Percentiles rank a stretch among this genome's conserved stretches.
Conservation (phyloP, 257 asterid genomes). For the Capsicum rhomboideum region DNA sequence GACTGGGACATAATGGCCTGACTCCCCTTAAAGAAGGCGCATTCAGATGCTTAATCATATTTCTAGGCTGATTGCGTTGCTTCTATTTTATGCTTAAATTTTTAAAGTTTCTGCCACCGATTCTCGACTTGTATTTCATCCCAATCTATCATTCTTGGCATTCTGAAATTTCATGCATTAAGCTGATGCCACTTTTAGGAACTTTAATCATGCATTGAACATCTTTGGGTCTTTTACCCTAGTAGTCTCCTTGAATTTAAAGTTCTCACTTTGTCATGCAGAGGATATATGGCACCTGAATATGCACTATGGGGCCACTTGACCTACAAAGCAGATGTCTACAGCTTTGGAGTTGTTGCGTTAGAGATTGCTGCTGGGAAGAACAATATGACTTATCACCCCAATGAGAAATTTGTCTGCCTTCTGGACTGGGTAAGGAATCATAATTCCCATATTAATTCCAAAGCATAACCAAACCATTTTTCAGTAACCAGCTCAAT, state of each 20-base stretch:
- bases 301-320: slow-evolving; percentile 65
- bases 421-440: slow-evolving; percentile 59
- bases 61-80: neutral
- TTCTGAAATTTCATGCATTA: neutral
- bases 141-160: neutral
- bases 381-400: slow-evolving; percentile 42
- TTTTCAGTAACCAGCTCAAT: too few species aligned
- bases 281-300: slow-evolving; percentile 70
- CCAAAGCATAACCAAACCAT: too few species aligned
- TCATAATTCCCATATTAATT: neutral
- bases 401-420: slow-evolving; percentile 36
- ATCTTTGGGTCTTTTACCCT: neutral
- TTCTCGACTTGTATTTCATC: neutral
- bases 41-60: neutral
- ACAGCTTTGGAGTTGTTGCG: slow-evolving; percentile 57
- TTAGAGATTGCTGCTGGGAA: slow-evolving; percentile 52
- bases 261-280: neutral
- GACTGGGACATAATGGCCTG: neutral
- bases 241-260: neutral
- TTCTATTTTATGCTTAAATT: neutral
- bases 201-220: neutral
- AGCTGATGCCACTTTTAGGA: neutral
- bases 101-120: neutral
- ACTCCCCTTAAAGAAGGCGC: neutral
- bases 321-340: slow-evolving; percentile 56